Percentiles rank a stretch among this genome's conserved stretches.
phyloP scores from a whole-genome alignment of 257 asterid genomes.

The Ocimum tenuiflorum region DNA sequence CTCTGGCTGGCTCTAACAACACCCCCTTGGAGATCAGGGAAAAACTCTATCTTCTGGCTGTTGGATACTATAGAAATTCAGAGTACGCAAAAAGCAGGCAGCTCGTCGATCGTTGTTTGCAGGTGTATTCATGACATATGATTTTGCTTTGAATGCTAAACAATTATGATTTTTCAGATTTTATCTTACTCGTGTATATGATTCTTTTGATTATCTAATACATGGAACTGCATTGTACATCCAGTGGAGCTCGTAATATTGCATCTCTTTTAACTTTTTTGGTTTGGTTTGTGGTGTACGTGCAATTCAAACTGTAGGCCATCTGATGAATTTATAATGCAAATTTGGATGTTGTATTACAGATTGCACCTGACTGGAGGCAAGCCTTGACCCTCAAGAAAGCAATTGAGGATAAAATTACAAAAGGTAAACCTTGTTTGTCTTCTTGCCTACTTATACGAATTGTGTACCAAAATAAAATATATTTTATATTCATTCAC shows the following conservation, averaged over 20 bases:
- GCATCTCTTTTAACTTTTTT: not conserved
- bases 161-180: not conserved
- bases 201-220: not conserved
- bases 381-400: slow-evolving; percentile 80
- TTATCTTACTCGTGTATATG: not conserved
- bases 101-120: slow-evolving; percentile 66
- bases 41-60: slow-evolving; percentile 68
- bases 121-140: slow-evolving; percentile 37
- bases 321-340: not conserved
- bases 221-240: not conserved
- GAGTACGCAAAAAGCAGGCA: slow-evolving; percentile 77
- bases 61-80: slow-evolving; percentile 80
- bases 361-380: slow-evolving; percentile 87
- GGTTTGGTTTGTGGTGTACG: not conserved
- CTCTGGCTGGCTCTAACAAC: slow-evolving; percentile 40
- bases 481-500: not conserved
- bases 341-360: slow-evolving; percentile 14
- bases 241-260: not conserved
- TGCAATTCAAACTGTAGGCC: not conserved
- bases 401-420: slow-evolving; percentile 74
- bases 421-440: slow-evolving; percentile 42
- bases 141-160: not conserved
- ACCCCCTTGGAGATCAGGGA: slow-evolving; percentile 57
- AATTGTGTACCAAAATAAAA: not conserved
- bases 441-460: not conserved